Base-by-base conservation (phyloP, 2,329 filamentous ascomycete species). In the Talaromyces sp. region DNA sequence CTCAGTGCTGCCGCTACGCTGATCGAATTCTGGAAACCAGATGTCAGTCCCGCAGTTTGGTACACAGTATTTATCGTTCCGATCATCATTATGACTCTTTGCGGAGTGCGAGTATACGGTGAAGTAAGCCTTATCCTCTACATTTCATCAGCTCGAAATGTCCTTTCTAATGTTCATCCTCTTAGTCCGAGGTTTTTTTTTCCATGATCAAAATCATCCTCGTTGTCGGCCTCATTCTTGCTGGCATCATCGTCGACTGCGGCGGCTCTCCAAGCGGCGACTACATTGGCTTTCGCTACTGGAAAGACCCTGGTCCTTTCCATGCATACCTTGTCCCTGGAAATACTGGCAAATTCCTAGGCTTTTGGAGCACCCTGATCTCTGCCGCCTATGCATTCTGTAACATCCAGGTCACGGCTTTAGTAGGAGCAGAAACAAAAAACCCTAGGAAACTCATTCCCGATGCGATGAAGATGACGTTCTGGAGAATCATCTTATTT, bases 41-140 rank as follows among this genome's bases (percentile, higher is more conserved):
- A 78, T 1, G 72, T 75, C 21, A 76, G 42, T 21, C 50, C 92
- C 63, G 87, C 80, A 69, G 85, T 91, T 62, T 89, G 83, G 63
- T 87, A 92, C 67, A 90, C 88, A 75, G 90, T 92, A 69, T 83
- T 83, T 40, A 78, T 92, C 61, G 92, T 92, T 77, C 91, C 88
- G 84, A 81, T 86, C 39, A 40, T 40, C 18, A 40, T 40, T 6
- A 40, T 40, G 16, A 40, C 4, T 7, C 5, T 40, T 40, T 40
- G 39, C 39, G 39, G 39, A 40, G 39, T 40, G 39, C 39, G 39
- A 40, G 16, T 40, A n/a, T 40, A 40, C 16, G 39, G 39, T n/a
- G 39, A 40, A n/a, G 39, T 40, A n/a, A 40, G 39, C 16, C 18
- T 40, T 6, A 18, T 40, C 8, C 16, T 40, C 3, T 18, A 3